Conservation (phyloP, 75 land plant genomes). For the Sequoia sempervirens region DNA sequence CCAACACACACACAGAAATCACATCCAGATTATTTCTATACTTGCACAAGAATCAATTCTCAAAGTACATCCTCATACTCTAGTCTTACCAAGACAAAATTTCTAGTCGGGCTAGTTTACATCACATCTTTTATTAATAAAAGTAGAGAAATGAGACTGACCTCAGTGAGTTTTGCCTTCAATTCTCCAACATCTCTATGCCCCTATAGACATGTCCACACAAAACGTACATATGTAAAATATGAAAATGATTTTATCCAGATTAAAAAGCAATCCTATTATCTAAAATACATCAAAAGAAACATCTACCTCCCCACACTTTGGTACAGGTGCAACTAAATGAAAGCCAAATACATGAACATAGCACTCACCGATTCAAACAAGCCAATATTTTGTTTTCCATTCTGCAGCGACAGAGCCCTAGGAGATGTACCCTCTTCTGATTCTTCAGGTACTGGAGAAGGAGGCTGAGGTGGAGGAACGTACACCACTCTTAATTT, state of each 20-base stretch:
- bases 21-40: not conserved
- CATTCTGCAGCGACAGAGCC: conserved; percentile 32
- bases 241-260: not conserved
- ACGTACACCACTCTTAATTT: conserved; percentile 74
- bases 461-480: conserved; percentile 84
- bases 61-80: not conserved
- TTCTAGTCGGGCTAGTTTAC: not conserved
- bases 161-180: conserved; percentile 13
- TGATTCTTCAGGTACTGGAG: conserved; percentile 73
- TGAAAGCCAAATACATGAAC: not conserved
- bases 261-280: not conserved
- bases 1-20: not conserved
- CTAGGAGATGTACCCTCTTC: conserved; percentile 72
- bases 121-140: not conserved
- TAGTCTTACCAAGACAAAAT: not conserved
- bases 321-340: not conserved
- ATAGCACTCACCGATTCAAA: conserved; percentile 24
- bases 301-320: not conserved
- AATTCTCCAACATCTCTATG: conserved; percentile 8
- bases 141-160: not conserved
- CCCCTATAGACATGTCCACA: not conserved
- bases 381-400: conserved; percentile 18
- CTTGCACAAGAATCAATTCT: not conserved
- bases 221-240: not conserved
- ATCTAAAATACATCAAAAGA: not conserved